Evolutionary conservation across 805 yeast genomes (phyloP).

Genomic region (Teunomyces pallodes): DNA sequence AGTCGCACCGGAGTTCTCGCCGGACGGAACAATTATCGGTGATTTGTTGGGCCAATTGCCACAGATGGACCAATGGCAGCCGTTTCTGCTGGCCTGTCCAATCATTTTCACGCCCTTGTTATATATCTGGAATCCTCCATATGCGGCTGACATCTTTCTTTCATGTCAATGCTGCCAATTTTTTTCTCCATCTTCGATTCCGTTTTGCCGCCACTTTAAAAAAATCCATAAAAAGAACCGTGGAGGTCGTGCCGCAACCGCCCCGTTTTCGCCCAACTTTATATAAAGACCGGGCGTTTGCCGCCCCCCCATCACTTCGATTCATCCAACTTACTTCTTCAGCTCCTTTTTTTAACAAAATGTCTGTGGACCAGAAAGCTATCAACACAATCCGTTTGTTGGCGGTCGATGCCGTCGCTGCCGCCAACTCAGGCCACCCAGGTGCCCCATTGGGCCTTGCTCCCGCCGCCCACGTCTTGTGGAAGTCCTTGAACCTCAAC

Average conservation of each 20-base stretch:
- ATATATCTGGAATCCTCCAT: too few relatives aligned
- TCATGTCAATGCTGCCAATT: too few relatives aligned
- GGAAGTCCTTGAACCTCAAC: slow-evolving; percentile 79
- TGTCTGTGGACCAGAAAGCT: slow-evolving; percentile 64
- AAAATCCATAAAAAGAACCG: neutral
- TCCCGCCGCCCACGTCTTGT: slow-evolving; percentile 87
- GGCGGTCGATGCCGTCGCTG: slow-evolving; percentile 81
- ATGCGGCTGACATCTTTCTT: neutral
- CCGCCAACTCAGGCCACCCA: slow-evolving; percentile 97
- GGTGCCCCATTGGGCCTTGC: slow-evolving; percentile 99
- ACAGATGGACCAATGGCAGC: neutral
- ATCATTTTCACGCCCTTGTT: too few relatives aligned
- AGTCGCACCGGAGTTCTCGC: neutral
- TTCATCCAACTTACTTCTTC: too few relatives aligned
- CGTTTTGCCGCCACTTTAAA: too few relatives aligned
- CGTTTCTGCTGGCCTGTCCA: neutral
- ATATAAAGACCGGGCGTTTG: neutral
- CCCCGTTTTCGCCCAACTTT: neutral
- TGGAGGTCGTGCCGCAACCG: neutral
- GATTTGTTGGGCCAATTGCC: neutral
- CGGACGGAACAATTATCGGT: neutral
- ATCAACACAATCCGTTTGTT: slow-evolving; percentile 85
- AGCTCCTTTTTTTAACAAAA: slow-evolving; percentile 4
- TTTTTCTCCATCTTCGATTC: too few relatives aligned
- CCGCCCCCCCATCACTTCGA: neutral